Base-by-base conservation (phyloP, 2,329 filamentous ascomycete genomes). In the Chrysoporthe deuterocubensis region DNA sequence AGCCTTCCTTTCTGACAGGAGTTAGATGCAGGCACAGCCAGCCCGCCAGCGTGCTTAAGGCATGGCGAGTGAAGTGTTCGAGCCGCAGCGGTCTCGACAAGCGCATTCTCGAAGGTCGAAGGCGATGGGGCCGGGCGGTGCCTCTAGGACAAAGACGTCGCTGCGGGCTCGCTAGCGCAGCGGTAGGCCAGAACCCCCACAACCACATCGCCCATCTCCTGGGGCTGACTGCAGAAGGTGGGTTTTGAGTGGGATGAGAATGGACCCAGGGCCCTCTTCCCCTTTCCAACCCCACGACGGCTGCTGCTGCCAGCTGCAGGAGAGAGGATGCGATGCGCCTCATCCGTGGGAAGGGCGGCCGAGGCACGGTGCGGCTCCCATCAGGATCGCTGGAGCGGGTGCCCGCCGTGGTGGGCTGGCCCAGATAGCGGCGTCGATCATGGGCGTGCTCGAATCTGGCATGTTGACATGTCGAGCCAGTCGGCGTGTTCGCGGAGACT, bases 211-310 rank as follows among this genome's bases (percentile, higher is more conserved):
- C 26, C n/a, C 14, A 52, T 32, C 50, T 34, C 43, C 60, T 62
- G 60, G 60, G 60, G 54, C 54, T 40, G 14, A 40, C 54, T 57
- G 60, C 44, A 62, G 9, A 21, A 40, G 32, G 60, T 52, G 60
- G 60, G 60, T 40, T 62, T 7, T 32, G 32, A 13, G 46, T 62
- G 60, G 60, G 46, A 62, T 52, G 9, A 18, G n/a, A 46, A 62
- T 50, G 60, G 46, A 52, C 52, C 34, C 60, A 9, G 60, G 34
- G 8, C 18, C 60, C 40, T 48, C 40, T 62, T 62, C 60, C 60
- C 60, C 60, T 62, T 62, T 62, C 44, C 34, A 62, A 62, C 60
- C 60, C 60, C 60, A 52, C 60, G 60, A 37, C 43, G 26, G 42
- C 48, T 54, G 50, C 50, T 48, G 43, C 14, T 34, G 43, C 59